Conservation (phyloP, 2,329 filamentous ascomycete species). For the Alternaria triticina region DNA sequence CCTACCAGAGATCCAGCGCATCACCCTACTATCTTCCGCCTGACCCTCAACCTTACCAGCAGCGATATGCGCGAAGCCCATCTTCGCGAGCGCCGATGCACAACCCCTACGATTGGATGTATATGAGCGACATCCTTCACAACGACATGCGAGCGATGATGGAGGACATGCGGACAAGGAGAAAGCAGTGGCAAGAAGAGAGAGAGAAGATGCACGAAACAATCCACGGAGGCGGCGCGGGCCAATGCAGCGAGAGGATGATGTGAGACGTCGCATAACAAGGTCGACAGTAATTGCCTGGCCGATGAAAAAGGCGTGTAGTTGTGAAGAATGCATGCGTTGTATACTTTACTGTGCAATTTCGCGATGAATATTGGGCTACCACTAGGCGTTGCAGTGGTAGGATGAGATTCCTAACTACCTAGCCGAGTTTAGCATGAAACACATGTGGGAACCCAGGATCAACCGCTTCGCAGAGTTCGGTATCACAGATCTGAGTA, state of each 20-base stretch:
- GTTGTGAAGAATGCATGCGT: background rate
- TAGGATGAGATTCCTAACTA: background rate
- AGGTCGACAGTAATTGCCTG: background rate
- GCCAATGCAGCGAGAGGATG: background rate
- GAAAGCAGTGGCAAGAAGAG: conserved; percentile 7
- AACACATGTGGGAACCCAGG: background rate
- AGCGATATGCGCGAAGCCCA: background rate
- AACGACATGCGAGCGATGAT: conserved; percentile 6
- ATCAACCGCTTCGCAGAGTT: background rate
- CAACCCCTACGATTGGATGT: conserved; percentile 1
- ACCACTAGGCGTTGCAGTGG: background rate
- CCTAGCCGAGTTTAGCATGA: background rate
- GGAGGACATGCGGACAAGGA: conserved; percentile 10
- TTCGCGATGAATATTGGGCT: background rate
- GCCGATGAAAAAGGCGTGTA: background rate
- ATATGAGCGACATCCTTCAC: conserved; percentile 2
- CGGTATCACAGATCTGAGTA: background rate
- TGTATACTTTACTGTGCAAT: background rate
- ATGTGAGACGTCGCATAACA: background rate
- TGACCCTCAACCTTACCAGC: background rate
- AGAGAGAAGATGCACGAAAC: background rate
- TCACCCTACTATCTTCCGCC: background rate
- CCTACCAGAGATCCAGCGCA: background rate
- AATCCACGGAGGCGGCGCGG: background rate
- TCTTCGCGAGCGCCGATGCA: background rate